phyloP scores from a whole-genome alignment of 2,329 filamentous ascomycete genomes.

The Neocucurbitaria cava region DNA sequence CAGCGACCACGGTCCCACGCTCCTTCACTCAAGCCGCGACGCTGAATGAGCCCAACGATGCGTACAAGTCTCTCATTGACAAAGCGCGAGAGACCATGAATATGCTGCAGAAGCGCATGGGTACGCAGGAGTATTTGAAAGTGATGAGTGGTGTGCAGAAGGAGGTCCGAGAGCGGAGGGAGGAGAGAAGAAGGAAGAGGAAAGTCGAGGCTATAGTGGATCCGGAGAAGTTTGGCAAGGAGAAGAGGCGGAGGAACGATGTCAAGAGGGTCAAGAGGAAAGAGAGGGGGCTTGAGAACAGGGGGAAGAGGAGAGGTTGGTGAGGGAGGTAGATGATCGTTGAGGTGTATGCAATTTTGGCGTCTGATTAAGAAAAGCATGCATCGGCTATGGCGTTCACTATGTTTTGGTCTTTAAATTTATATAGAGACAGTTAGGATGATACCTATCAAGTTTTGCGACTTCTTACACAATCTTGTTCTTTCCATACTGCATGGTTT shows the following conservation, averaged over 20 bases:
- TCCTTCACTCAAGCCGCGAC: slow-evolving; percentile 72
- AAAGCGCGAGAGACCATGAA: slow-evolving; percentile 81
- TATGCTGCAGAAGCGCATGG: slow-evolving; percentile 82
- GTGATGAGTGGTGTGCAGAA: slow-evolving; percentile 76
- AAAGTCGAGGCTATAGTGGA: slow-evolving; percentile 85
- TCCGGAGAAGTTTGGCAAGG: slow-evolving; percentile 77
- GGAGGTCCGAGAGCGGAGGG: slow-evolving; percentile 73
- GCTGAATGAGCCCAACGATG: slow-evolving; percentile 50
- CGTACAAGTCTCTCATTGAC: slow-evolving; percentile 74
- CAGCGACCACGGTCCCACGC: slow-evolving; percentile 73
- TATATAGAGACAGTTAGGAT: neutral
- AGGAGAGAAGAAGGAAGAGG: slow-evolving; percentile 80
- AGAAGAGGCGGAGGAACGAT: slow-evolving; percentile 78
- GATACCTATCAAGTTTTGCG: neutral
- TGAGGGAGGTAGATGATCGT: slow-evolving; percentile 41
- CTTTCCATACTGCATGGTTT: neutral
- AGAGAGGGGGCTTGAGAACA: slow-evolving; percentile 76
- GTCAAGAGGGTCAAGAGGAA: slow-evolving; percentile 64
- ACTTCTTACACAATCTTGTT: no score
- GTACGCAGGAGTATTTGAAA: slow-evolving; percentile 78
- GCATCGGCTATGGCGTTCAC: neutral
- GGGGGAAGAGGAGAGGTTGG: slow-evolving; percentile 74
- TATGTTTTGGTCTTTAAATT: neutral
- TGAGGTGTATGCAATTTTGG: neutral
- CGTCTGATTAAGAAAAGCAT: neutral